Conservation (phyloP, 805 yeast genomes). For the Blastobotrys mokoenaii region DNA sequence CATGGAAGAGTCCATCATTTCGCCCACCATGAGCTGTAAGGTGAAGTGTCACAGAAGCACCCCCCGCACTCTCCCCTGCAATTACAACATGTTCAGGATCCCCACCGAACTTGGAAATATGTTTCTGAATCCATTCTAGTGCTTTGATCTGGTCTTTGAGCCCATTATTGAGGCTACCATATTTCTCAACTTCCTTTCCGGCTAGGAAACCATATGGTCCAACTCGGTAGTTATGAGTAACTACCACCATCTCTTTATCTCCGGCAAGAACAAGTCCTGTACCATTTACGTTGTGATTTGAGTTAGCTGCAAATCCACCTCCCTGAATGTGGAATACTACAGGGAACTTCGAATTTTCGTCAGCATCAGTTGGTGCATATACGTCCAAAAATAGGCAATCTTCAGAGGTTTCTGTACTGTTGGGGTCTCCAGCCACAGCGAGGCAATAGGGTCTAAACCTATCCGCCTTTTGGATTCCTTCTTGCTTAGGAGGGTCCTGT, state of each 20-base stretch:
- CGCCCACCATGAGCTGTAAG: conserved; percentile 13
- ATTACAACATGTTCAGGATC: conserved; percentile 30
- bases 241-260: conserved; percentile 21
- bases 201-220: conserved; percentile 31
- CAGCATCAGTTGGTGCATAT: not conserved
- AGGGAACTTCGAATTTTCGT: conserved; percentile 15
- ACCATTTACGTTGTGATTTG: conserved; percentile 21
- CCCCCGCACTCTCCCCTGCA: conserved; percentile 35
- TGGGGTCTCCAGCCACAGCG: conserved; percentile 4
- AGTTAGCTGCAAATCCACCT: conserved; percentile 29
- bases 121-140: conserved; percentile 30
- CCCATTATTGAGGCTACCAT: conserved; percentile 28
- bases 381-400: not conserved
- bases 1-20: conserved; percentile 4
- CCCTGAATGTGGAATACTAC: conserved; percentile 32
- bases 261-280: conserved; percentile 12
- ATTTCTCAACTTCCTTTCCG: conserved; percentile 20
- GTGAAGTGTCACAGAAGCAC: conserved; percentile 10
- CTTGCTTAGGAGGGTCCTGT: no score
- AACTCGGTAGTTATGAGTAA: conserved; percentile 29
- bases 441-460: no score
- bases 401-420: not conserved
- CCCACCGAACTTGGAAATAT: conserved; percentile 33
- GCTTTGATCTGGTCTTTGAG: conserved; percentile 31
- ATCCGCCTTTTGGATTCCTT: conserved; percentile 2